Base-by-base conservation (phyloP, 345 rosid genomes). In the Geranium brycei region DNA sequence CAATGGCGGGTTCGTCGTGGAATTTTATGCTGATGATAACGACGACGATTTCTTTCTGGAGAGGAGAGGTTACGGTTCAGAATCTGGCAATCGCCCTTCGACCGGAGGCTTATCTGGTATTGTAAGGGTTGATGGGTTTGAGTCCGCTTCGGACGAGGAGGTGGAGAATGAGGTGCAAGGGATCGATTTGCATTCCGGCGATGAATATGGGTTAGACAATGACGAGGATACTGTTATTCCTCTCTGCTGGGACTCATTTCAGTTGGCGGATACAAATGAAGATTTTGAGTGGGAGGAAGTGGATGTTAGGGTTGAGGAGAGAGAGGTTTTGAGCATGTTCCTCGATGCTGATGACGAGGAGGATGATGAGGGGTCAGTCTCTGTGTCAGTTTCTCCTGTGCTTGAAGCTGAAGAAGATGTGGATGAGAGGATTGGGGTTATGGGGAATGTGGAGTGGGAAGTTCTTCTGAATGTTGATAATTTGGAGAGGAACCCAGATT, bases 281-380 rank as follows among this genome's bases (percentile, higher is more conserved):
- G 92, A 91, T 58, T 81, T 82, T 5, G 98, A 87, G 75, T 92
- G 98, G 98, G 98, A 89, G 76, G 95, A 92, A 74, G 91, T 91
- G 51, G 86, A 84, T 73, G 91, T 74, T 58, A 75, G 76, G 57
- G 66, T 68, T n/a, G 91, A 87, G 65, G 95, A 87, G 68, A 80
- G 95, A 57, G 87, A 85, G 57, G 73, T 78, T 62, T 69, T 81
- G 51, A 89, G 77, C 58, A 76, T 80, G 75, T 80, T 79, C 71
- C 76, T 84, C 23, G 91, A 78, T 38, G 79, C 67, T 63, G 61
- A 78, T 71, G 91, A 67, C 31, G 77, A 84, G 61, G 89, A 80
- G 60, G 87, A 83, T 66, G 83, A 83, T 69, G 83, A 66, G 63
- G 81, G 79, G 62, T 84, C 93, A 0, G 83, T 81, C 31, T 79